A percentile compares a stretch with the other conserved stretches of the same genome.
Conservation (phyloP, 148 eudicot genomes). For the Silene latifolia region DNA sequence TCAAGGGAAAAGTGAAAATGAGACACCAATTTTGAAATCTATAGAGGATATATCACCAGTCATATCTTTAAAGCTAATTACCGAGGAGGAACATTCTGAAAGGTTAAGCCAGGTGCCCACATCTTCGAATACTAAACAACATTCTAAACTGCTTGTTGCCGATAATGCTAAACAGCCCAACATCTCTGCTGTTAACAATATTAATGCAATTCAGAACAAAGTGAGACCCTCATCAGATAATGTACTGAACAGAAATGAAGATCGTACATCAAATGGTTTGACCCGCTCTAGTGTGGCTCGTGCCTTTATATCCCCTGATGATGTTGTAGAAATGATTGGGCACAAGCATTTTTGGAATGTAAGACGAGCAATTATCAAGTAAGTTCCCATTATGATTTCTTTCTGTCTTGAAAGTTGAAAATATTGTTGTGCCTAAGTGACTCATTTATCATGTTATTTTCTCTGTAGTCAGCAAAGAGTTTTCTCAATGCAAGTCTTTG, state of each 20-base stretch:
- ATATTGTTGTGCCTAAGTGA: not conserved
- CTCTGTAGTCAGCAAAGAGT: slow-evolving; percentile 23
- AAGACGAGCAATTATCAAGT: slow-evolving; percentile 52
- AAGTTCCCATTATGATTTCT: slow-evolving; percentile 25
- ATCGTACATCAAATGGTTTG: not conserved
- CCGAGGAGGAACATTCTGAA: not conserved
- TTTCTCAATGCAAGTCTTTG: slow-evolving; percentile 28
- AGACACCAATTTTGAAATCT: not conserved
- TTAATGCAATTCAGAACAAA: not conserved
- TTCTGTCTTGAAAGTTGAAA: not conserved
- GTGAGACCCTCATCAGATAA: not conserved
- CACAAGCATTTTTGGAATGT: slow-evolving; percentile 44
- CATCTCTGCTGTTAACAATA: not conserved
- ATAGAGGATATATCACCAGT: not conserved
- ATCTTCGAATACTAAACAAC: slow-evolving; percentile 10
- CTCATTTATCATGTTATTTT: not conserved
- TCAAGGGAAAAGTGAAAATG: not conserved
- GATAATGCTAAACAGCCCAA: not conserved
- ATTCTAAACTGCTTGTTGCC: not conserved
- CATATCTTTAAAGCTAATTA: not conserved
- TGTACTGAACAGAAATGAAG: slow-evolving; percentile 3
- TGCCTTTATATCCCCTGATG: slow-evolving; percentile 33
- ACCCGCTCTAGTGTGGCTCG: not conserved
- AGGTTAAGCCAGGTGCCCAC: not conserved
- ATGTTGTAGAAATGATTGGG: slow-evolving; percentile 49